A percentile compares a stretch with the other conserved stretches of the same genome.
These are phyloP conservation scores for Fusarium chuoi DNA, from an alignment of 2,329 filamentous ascomycete species.

Conservation along the genomic window DNA sequence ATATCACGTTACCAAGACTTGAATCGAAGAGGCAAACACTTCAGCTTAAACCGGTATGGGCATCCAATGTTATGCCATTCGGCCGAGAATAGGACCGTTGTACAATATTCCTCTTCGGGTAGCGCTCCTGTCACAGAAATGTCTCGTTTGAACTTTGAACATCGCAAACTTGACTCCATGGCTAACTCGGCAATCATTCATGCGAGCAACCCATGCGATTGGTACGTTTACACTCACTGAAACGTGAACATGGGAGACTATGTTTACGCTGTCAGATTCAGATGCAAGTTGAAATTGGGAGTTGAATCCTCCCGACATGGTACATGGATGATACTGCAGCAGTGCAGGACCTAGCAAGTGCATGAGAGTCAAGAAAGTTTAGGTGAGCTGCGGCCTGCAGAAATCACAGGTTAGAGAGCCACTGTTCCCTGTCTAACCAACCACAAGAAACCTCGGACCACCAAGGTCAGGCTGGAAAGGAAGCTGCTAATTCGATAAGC, in stretches of 20 bases:
- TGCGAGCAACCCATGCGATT: conserved; percentile 17
- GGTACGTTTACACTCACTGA: conserved; percentile 5
- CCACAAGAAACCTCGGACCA: conserved; percentile 25
- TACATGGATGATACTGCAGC: conserved; percentile 3
- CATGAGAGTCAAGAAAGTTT: background rate
- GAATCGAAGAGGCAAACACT: background rate
- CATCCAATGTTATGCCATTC: conserved; percentile 5
- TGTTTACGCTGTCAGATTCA: conserved; percentile 4
- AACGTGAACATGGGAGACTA: conserved; percentile 9
- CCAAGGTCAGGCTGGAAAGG: conserved; percentile 16
- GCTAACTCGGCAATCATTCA: conserved; percentile 20
- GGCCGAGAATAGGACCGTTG: conserved; percentile 40
- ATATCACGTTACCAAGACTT: background rate
- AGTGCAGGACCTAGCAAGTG: background rate
- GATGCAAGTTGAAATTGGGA: conserved; percentile 15
- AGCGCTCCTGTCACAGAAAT: conserved; percentile 13
- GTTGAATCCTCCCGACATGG: conserved; percentile 23
- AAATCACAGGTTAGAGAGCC: conserved; percentile 26
- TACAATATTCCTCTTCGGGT: conserved; percentile 23
- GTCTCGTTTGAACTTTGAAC: conserved; percentile 2
- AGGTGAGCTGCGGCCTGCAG: background rate
- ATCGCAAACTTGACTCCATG: conserved; percentile 14
- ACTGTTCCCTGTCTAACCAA: conserved; percentile 24
- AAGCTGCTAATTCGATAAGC: conserved; percentile 35
- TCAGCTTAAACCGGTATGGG: conserved; percentile 2